Evolutionary conservation across 2,329 filamentous ascomycete genomes (phyloP), one percentile per base, ranked within the genome.

Genomic region (Xylariaceae sp.): DNA sequence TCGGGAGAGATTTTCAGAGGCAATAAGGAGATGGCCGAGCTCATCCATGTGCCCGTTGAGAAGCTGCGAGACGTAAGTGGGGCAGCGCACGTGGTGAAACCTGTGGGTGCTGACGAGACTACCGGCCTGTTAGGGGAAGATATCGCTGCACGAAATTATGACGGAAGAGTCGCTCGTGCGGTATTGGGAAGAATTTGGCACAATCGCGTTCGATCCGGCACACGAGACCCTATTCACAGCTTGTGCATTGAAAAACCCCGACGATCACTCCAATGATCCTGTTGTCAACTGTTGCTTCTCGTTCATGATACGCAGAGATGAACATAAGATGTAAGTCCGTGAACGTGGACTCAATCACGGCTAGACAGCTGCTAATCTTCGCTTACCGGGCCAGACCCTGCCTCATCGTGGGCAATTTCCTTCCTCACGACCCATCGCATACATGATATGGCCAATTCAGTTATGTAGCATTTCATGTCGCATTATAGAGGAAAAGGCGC

Each of bases 161-260:
- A 88, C 88, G 2, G 92, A 98, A 66, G 88, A 94, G 46, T 94
- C 89, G 28, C 78, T 95, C 44, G 92, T 97, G 38, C 86, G 87
- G 54, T 98, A 98, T 57, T 98, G 92, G 92, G 92, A 98, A 64
- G 95, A 98, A 57, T 98, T 98, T 57, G 89, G 90, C 35, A 90
- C 88, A 4, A 97, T 98, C 54, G 94, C 92, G 8, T 98, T 98
- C 63, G 92, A 98, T 59, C 80, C 83, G 41, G 82, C 79, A 8
- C 92, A 97, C 59, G 95, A 98, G 61, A 94, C 90, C 15, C 87
- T 98, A 55, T 70, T 98, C 51, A 98, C 92, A 15, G 90, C 86
- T 50, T 98, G 92, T 60, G 84, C 86, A 9, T 67, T 98, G 46
- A 95, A 95, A 63, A 89, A 81, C 50, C 89, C 86, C 3, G 77